Evolutionary conservation across 2,329 filamentous ascomycete genomes (phyloP).

Genomic region (Stemphylium lycopersici): DNA sequence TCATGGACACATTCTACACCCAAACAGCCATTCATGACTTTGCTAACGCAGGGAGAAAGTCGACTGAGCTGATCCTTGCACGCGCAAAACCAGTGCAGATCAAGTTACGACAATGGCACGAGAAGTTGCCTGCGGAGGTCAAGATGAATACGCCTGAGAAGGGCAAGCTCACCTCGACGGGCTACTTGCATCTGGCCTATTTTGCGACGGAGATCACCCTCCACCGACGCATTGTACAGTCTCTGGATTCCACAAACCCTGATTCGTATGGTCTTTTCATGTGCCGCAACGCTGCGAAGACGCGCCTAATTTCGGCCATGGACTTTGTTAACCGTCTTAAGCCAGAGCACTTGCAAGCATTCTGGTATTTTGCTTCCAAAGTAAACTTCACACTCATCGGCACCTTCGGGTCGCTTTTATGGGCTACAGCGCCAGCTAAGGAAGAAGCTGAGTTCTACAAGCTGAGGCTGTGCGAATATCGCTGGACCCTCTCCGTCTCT

Average conservation of each 20-base stretch:
- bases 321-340: constrained; percentile 95
- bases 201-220: constrained; percentile 94
- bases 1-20: constrained; percentile 83
- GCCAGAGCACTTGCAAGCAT: constrained; percentile 82
- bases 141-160: constrained; percentile 66
- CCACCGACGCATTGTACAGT: constrained; percentile 87
- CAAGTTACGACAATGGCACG: constrained; percentile 82
- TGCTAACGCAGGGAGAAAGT: constrained; percentile 68
- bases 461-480: constrained; percentile 82
- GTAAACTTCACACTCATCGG: constrained; percentile 94
- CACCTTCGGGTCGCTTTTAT: constrained; percentile 88
- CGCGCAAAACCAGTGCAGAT: constrained; percentile 82
- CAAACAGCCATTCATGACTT: constrained; percentile 76
- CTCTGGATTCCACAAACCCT: constrained; percentile 62
- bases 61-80: constrained; percentile 74
- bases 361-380: constrained; percentile 90
- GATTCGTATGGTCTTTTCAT: constrained; percentile 89
- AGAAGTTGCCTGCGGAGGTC: constrained; percentile 65
- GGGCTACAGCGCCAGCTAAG: constrained; percentile 83
- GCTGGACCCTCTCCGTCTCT: constrained; percentile 91
- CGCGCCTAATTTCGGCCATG: constrained; percentile 92
- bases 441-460: constrained; percentile 96
- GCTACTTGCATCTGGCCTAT: constrained; percentile 86
- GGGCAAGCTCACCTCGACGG: constrained; percentile 53
- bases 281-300: constrained; percentile 91